Evolutionary conservation across 352 stramenopile species (phyloP), one percentile per base, ranked within the genome.

Genomic region (Globisporangium carolinianum): DNA sequence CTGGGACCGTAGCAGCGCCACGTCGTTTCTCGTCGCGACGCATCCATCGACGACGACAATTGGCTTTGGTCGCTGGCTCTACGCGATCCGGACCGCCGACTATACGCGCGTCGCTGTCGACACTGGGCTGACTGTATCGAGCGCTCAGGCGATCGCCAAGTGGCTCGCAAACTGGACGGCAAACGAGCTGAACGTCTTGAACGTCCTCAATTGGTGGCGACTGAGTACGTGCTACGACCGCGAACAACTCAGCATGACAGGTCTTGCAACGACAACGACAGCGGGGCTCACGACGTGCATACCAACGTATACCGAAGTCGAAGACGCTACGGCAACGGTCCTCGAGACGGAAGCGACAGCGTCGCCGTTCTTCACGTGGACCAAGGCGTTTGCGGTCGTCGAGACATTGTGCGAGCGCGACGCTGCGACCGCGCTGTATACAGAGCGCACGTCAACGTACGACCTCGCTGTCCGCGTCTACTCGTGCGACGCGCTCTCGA

Each of bases 201-300:
- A 55, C 11, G 65, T 86, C n/a, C 56, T 70, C 10, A 65, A 76
- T 46, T 89, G 79, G 79, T 89, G 79, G 79, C 60, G 63, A 15
- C 53, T 46, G 4, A 84, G 70, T 36, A 72, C 67, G 1, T 87
- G 79, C 8, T 80, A 55, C 65, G 56, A 63, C 32, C 72, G 74
- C 6, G 62, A 73, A 10, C 37, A 61, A 5, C 24, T 80, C 32
- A 71, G 56, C 4, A 57, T 57, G 6, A 61, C 55, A 37, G 37
- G 60, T 15, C 17, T 36, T 1, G 72, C 60, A 11, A 52, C 56
- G 6, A 48, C 57, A 7, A 55, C 64, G 1, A 72, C 60, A 0
- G 12, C 67, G 0, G 54, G 51, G 4, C 42, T 63, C 36, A 2
- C 53, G 0, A 47, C 53, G 2, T 89, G 79, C 51, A 56, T 55